A percentile compares a stretch with the other conserved stretches of the same genome.
phyloP scores from a whole-genome alignment of 257 asterid genomes.

The Perilla frutescens region DNA sequence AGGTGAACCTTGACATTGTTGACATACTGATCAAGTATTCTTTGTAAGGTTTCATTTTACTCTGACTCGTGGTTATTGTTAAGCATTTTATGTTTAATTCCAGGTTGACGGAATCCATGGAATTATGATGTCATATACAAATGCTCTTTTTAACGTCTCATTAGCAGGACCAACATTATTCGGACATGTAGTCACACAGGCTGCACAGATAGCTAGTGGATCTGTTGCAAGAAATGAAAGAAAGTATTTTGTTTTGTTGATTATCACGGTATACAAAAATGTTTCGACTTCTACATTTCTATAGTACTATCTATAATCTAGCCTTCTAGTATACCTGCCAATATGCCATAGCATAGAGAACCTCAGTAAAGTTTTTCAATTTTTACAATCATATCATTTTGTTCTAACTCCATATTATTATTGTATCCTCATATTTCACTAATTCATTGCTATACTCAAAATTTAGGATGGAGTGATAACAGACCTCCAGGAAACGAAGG shows the following conservation, averaged over 20 bases:
- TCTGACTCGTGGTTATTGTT: constrained; percentile 17
- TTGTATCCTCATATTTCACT: constrained; percentile 23
- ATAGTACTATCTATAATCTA: background rate
- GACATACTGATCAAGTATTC: constrained; percentile 17
- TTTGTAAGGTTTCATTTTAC: constrained; percentile 17
- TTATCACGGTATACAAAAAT: constrained; percentile 72
- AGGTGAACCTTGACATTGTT: constrained; percentile 54
- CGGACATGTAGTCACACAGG: constrained; percentile 82
- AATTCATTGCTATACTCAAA: background rate
- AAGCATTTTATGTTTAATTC: constrained; percentile 34
- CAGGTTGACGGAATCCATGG: constrained; percentile 97
- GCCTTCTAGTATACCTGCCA: constrained; percentile 19
- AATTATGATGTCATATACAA: constrained; percentile 77
- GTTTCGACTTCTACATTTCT: constrained; percentile 25
- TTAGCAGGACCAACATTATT: constrained; percentile 98
- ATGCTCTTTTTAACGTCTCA: constrained; percentile 90
- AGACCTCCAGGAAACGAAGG: constrained; percentile 97
- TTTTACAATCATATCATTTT: too few species aligned
- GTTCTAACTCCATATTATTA: constrained; percentile 8
- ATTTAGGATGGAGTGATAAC: constrained; percentile 96
- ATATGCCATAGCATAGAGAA: too few species aligned
- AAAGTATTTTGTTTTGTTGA: constrained; percentile 83
- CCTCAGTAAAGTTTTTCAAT: too few species aligned
- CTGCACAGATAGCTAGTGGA: constrained; percentile 88
- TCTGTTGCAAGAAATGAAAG: constrained; percentile 70